phyloP scores from a whole-genome alignment of 768 basidiomycete genomes.

The Panaeolus papilionaceus region DNA sequence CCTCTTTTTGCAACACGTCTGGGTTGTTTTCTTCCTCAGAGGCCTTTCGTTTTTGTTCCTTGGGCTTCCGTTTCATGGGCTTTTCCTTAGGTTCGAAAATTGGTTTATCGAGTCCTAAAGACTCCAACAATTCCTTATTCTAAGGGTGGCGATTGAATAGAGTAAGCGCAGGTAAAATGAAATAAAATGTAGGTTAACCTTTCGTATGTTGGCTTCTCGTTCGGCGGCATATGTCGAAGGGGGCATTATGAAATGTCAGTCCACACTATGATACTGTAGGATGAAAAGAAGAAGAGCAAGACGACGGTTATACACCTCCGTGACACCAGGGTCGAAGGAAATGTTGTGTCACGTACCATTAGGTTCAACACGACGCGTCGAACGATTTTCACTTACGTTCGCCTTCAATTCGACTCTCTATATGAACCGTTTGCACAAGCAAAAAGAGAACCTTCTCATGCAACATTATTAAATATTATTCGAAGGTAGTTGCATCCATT shows the following conservation, averaged over 20 bases:
- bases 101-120: slow-evolving; percentile 54
- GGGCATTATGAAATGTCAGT: not conserved
- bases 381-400: not conserved
- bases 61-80: slow-evolving; percentile 34
- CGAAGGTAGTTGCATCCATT: slow-evolving; percentile 30
- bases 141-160: slow-evolving; percentile 19
- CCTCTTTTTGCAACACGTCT: slow-evolving; percentile 7
- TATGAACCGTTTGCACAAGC: too few species aligned
- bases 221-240: slow-evolving; percentile 10
- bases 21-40: slow-evolving; percentile 15
- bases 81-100: slow-evolving; percentile 55
- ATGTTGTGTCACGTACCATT: not conserved
- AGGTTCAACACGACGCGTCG: not conserved
- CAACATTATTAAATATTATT: slow-evolving; percentile 46
- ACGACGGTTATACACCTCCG: not conserved
- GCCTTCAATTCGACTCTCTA: too few species aligned
- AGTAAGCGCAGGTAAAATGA: slow-evolving; percentile 1
- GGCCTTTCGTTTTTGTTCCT: slow-evolving; percentile 46
- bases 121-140: slow-evolving; percentile 51
- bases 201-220: slow-evolving; percentile 42
- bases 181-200: slow-evolving; percentile 23
- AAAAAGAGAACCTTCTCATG: not conserved
- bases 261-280: not conserved
- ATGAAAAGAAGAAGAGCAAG: not conserved
- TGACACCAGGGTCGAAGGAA: slow-evolving; percentile 9